phyloP scores from a whole-genome alignment of 2,329 filamentous ascomycete genomes.

The Fusarium mangiferae region DNA sequence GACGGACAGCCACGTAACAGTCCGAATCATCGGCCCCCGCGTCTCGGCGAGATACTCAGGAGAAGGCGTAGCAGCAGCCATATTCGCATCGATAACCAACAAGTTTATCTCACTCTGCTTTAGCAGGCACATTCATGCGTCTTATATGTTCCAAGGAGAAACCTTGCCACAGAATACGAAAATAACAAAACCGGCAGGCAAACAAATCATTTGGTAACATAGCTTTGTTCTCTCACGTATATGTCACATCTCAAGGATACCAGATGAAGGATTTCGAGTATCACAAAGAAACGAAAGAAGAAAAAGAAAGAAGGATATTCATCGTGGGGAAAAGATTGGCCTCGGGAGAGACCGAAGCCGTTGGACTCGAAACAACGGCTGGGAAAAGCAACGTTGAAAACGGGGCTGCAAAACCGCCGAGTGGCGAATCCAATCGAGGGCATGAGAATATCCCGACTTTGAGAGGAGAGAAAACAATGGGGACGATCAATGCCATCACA shows the following conservation, averaged over 20 bases:
- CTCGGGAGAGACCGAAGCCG: not conserved
- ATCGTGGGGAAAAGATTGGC: constrained; percentile 11
- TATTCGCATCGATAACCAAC: not conserved
- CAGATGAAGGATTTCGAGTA: not conserved
- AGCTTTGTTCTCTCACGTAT: not conserved
- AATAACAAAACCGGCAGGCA: not conserved
- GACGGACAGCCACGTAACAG: constrained; percentile 28
- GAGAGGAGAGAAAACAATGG: constrained; percentile 1
- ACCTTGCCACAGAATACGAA: not conserved
- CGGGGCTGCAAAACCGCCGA: not conserved
- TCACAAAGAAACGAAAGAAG: not conserved
- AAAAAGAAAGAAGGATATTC: not conserved
- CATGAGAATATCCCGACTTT: not conserved
- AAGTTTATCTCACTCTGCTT: not conserved
- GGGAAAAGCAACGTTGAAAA: not conserved
- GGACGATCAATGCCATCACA: not conserved
- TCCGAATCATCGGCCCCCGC: constrained; percentile 12
- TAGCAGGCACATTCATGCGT: not conserved
- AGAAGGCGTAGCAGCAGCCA: constrained; percentile 9
- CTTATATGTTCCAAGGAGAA: constrained; percentile 7
- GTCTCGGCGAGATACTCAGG: constrained; percentile 23
- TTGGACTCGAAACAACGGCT: not conserved
- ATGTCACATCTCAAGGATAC: not conserved
- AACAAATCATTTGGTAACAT: not conserved
- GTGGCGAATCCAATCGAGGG: not conserved